Conservation (phyloP, 2,329 filamentous ascomycete genomes). For the Pleurostoma richardsiae region DNA sequence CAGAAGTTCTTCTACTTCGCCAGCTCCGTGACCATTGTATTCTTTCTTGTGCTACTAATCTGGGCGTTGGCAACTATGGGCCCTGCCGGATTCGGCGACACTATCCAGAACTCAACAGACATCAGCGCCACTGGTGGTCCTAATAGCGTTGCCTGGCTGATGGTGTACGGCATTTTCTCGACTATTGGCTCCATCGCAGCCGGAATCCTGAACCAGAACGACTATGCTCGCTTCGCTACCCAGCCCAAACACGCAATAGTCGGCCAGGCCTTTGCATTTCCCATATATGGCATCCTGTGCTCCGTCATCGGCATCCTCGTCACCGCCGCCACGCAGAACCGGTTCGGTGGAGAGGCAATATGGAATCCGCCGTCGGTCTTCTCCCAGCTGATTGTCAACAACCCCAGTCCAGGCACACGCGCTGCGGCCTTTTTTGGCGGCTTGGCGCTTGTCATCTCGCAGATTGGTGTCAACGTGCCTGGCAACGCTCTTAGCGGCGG, state of each 20-base stretch:
- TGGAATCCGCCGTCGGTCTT: conserved; percentile 32
- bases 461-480: conserved; percentile 30
- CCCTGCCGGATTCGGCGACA: conserved; percentile 28
- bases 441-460: conserved; percentile 25
- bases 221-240: conserved; percentile 28
- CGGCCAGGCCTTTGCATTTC: conserved; percentile 27
- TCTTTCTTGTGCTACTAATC: conserved; percentile 34
- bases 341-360: conserved; percentile 25
- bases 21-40: conserved; percentile 30
- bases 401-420: conserved; percentile 24
- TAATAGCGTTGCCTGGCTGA: conserved; percentile 26
- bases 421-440: conserved; percentile 32
- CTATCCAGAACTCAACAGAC: conserved; percentile 15
- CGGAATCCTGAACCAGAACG: conserved; percentile 31
- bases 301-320: conserved; percentile 33
- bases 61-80: conserved; percentile 40
- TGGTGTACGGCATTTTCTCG: conserved; percentile 28
- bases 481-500: conserved; percentile 31
- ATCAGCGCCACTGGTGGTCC: conserved; percentile 21
- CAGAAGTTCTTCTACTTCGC: conserved; percentile 35
- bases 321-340: conserved; percentile 30
- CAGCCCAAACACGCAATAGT: conserved; percentile 24
- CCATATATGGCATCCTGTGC: conserved; percentile 26
- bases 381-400: conserved; percentile 20
- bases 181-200: conserved; percentile 30